Conservation (phyloP, 768 basidiomycete genomes). For the Tricholoma bakamatsutake region DNA sequence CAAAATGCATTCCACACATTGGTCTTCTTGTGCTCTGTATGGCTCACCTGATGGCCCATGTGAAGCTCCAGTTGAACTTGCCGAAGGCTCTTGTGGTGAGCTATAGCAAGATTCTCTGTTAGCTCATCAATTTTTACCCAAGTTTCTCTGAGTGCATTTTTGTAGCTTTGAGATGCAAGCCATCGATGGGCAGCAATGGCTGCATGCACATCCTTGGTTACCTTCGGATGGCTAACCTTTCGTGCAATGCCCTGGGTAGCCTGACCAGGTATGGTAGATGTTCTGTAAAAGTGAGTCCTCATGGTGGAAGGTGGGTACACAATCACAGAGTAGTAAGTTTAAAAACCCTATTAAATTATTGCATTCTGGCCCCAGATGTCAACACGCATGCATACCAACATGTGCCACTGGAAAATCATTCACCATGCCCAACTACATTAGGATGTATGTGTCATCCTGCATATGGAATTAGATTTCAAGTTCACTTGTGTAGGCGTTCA, state of each 20-base stretch:
- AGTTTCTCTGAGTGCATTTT: not conserved
- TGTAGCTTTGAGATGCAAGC: not conserved
- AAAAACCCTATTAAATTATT: not conserved
- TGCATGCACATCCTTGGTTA: not conserved
- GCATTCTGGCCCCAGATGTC: not conserved
- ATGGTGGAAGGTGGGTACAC: not conserved
- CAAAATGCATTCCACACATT: not conserved
- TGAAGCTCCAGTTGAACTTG: constrained; percentile 7
- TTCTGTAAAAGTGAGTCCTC: not conserved
- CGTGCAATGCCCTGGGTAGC: not conserved
- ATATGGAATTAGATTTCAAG: not conserved
- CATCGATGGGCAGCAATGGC: not conserved
- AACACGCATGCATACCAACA: not conserved
- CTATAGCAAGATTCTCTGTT: not conserved
- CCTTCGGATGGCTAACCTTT: not conserved
- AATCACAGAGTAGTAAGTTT: not conserved
- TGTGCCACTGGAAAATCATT: not conserved
- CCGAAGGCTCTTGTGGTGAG: constrained; percentile 3
- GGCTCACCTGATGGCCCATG: not conserved
- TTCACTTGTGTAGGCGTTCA: not conserved
- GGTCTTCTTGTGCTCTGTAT: not conserved
- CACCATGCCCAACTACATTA: too few relatives aligned
- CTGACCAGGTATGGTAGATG: not conserved
- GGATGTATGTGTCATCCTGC: not conserved
- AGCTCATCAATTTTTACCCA: not conserved